Evolutionary conservation across 2,329 filamentous ascomycete genomes (phyloP).

Genomic region (Aspergillus neoniger): DNA sequence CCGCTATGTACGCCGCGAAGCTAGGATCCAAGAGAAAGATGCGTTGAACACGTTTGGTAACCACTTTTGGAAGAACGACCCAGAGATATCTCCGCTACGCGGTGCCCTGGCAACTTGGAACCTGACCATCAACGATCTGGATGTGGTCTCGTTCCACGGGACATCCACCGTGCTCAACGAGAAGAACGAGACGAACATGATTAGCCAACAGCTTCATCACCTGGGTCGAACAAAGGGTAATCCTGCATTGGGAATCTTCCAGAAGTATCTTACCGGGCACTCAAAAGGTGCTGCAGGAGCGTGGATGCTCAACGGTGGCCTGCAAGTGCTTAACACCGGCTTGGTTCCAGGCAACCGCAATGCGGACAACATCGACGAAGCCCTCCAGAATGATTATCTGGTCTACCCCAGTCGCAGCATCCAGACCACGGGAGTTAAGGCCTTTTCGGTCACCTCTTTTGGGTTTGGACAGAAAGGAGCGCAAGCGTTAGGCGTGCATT

Average conservation of each 20-base stretch:
- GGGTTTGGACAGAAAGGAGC: slow-evolving; percentile 10
- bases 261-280: slow-evolving; percentile 95
- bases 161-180: slow-evolving; percentile 96
- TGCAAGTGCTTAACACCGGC: slow-evolving; percentile 89
- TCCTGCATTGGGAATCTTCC: slow-evolving; percentile 89
- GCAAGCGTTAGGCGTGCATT: slow-evolving; percentile 4
- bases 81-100: neutral
- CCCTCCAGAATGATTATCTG: slow-evolving; percentile 87
- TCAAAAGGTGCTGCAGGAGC: slow-evolving; percentile 96
- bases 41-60: neutral
- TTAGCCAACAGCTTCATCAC: slow-evolving; percentile 89
- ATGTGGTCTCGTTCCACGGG: slow-evolving; percentile 92
- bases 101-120: slow-evolving; percentile 6
- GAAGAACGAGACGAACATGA: slow-evolving; percentile 95
- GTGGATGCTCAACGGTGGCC: slow-evolving; percentile 97
- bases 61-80: neutral
- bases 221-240: slow-evolving; percentile 93
- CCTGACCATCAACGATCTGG: slow-evolving; percentile 68
- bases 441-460: slow-evolving; percentile 6
- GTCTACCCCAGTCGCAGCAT: slow-evolving; percentile 2
- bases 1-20: neutral
- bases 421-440: neutral
- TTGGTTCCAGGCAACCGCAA: slow-evolving; percentile 94
- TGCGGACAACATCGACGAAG: slow-evolving; percentile 88
- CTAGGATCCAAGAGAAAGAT: neutral